These are phyloP conservation scores for Fonsecaea monophora DNA, from an alignment of 2,329 filamentous ascomycete species.

Conservation along the genomic window DNA sequence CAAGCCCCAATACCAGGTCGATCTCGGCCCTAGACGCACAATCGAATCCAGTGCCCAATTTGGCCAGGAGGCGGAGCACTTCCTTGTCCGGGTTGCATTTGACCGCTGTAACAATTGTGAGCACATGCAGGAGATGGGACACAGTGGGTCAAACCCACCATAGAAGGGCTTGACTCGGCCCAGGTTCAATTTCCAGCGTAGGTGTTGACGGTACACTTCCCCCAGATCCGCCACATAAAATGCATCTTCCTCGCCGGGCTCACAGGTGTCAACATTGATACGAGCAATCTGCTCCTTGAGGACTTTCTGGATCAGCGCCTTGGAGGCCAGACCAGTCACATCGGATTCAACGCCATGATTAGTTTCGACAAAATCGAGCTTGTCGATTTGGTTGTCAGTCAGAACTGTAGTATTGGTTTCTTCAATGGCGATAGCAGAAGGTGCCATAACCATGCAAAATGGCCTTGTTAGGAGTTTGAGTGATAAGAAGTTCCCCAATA, in stretches of 20 bases:
- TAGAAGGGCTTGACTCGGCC: conserved; percentile 95
- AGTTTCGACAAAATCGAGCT: conserved; percentile 44
- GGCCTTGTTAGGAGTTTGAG: conserved; percentile 42
- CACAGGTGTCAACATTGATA: conserved; percentile 86
- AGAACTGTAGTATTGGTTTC: conserved; percentile 38
- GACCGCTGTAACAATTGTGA: conserved; percentile 67
- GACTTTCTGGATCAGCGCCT: conserved; percentile 84
- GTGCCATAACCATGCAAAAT: conserved; percentile 70
- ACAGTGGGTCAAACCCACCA: conserved; percentile 62
- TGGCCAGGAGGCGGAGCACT: conserved; percentile 84
- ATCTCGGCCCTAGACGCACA: conserved; percentile 98
- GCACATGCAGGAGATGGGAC: conserved; percentile 23
- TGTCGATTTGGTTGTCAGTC: conserved; percentile 43
- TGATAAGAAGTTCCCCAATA: conserved; percentile 39
- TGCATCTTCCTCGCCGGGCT: conserved; percentile 91
- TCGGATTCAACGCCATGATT: conserved; percentile 58
- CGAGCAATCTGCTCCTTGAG: conserved; percentile 82
- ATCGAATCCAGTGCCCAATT: conserved; percentile 93
- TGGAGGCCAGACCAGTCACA: conserved; percentile 61
- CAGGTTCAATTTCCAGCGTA: conserved; percentile 96
- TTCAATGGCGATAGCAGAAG: conserved; percentile 65
- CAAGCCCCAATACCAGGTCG: conserved; percentile 83
- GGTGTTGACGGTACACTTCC: conserved; percentile 97
- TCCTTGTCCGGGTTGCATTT: conserved; percentile 97
- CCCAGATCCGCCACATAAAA: conserved; percentile 99